Evolutionary conservation across 441 rosid species (phyloP).

Genomic region (Dalechampia spathulata): DNA sequence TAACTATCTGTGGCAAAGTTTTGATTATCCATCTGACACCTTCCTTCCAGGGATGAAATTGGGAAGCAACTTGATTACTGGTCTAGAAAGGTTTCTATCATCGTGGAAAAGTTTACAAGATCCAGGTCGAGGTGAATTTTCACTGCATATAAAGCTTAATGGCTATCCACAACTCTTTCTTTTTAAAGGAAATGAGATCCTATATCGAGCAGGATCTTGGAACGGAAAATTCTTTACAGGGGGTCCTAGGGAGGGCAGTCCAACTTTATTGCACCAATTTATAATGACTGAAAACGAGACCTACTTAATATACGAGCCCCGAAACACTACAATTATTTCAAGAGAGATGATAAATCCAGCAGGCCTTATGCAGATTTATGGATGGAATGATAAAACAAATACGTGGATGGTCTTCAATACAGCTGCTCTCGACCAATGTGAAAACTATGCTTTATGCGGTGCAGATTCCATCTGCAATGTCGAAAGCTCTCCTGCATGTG

Average conservation of each 20-base stretch:
- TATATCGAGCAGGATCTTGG: slow-evolving; percentile 67
- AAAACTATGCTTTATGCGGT: neutral
- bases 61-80: slow-evolving; percentile 16
- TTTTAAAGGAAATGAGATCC: slow-evolving; percentile 10
- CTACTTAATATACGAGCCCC: slow-evolving; percentile 24
- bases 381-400: neutral
- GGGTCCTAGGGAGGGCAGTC: slow-evolving; percentile 26
- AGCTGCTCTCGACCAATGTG: slow-evolving; percentile 6
- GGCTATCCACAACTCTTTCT: slow-evolving; percentile 44
- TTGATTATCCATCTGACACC: slow-evolving; percentile 11
- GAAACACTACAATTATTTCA: slow-evolving; percentile 25
- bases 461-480: neutral
- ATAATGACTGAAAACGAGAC: slow-evolving; percentile 30
- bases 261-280: slow-evolving; percentile 30
- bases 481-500: neutral
- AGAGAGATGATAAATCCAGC: slow-evolving; percentile 28
- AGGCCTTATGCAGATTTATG: slow-evolving; percentile 34
- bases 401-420: neutral
- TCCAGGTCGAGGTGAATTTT: slow-evolving; percentile 64
- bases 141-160: slow-evolving; percentile 28
- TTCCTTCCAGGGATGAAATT: slow-evolving; percentile 11
- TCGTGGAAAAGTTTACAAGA: slow-evolving; percentile 28
- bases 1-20: slow-evolving; percentile 16
- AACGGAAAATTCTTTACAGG: slow-evolving; percentile 46
- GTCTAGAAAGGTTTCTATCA: neutral